These are phyloP conservation scores for Penicillium sumatraense DNA, from an alignment of 2,329 filamentous ascomycete species.

Conservation along the genomic window DNA sequence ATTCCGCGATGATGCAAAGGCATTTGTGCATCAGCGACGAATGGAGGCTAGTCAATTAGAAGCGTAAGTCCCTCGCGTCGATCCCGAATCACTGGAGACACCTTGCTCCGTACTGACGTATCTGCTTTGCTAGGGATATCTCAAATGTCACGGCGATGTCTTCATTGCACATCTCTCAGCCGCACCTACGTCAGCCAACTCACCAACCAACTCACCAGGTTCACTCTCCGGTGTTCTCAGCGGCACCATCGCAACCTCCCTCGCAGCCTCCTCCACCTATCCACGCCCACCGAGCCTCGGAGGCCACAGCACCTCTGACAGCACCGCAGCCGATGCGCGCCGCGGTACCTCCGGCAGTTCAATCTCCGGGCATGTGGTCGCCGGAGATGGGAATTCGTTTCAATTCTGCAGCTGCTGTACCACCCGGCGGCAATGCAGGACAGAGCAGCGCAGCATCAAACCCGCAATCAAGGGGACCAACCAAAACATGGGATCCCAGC, in stretches of 20 bases:
- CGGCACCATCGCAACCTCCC: constrained; percentile 43
- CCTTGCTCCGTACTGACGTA: constrained; percentile 9
- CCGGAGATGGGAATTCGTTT: constrained; percentile 84
- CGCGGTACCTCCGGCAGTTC: constrained; percentile 58
- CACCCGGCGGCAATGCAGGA: constrained; percentile 31
- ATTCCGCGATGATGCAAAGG: constrained; percentile 79
- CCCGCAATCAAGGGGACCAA: constrained; percentile 17
- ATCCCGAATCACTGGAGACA: constrained; percentile 3
- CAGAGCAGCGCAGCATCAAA: constrained; percentile 23
- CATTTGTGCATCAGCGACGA: constrained; percentile 79
- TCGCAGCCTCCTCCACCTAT: constrained; percentile 35
- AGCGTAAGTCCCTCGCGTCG: constrained; percentile 54
- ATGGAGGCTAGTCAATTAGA: constrained; percentile 81
- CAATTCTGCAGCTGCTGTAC: constrained; percentile 47
- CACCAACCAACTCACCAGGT: constrained; percentile 36
- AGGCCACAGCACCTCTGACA: constrained; percentile 43
- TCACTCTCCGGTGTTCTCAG: constrained; percentile 41
- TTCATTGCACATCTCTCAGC: constrained; percentile 54
- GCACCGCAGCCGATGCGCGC: constrained; percentile 54
- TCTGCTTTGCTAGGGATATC: constrained; percentile 52
- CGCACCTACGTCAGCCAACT: constrained; percentile 31
- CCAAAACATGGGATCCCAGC: constrained; percentile 63
- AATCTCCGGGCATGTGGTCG: constrained; percentile 69
- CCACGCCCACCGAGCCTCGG: constrained; percentile 44
- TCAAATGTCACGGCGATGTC: constrained; percentile 61